Evolutionary conservation across 108 stramenopile species (phyloP).

Genomic region (Cyclotella cryptica): DNA sequence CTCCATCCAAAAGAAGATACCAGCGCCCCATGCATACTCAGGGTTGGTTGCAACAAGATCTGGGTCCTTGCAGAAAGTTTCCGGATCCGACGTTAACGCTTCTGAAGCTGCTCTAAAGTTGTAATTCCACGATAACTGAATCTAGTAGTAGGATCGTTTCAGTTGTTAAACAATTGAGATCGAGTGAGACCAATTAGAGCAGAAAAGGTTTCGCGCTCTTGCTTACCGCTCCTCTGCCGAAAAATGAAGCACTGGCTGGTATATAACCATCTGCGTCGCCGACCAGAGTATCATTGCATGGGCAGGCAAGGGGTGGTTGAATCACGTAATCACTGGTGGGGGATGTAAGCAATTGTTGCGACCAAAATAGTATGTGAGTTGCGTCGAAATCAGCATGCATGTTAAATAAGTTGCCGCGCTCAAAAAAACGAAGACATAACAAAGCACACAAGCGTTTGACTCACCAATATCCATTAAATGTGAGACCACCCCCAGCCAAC

Average conservation of each 20-base stretch:
- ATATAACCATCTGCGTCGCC: slow-evolving; percentile 45
- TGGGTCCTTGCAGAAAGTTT: slow-evolving; percentile 51
- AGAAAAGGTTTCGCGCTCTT: background rate
- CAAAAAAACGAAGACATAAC: background rate
- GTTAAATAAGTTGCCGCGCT: background rate
- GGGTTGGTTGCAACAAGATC: slow-evolving; percentile 50
- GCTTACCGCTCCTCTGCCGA: slow-evolving; percentile 52
- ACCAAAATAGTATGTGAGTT: too few relatives aligned
- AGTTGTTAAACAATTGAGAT: background rate
- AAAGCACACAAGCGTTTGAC: background rate
- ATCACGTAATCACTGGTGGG: slow-evolving; percentile 5
- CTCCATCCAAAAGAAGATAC: slow-evolving; percentile 58
- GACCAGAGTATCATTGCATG: slow-evolving; percentile 33
- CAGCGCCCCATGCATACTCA: slow-evolving; percentile 53
- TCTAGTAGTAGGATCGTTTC: background rate
- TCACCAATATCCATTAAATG: slow-evolving; percentile 50
- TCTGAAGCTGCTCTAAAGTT: slow-evolving; percentile 49
- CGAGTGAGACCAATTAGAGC: background rate
- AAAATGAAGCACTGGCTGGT: slow-evolving; percentile 44
- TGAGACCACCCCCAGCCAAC: slow-evolving; percentile 48
- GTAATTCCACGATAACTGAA: slow-evolving; percentile 55
- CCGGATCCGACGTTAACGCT: slow-evolving; percentile 47
- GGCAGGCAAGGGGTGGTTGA: slow-evolving; percentile 45
- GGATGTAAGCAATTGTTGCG: too few relatives aligned
- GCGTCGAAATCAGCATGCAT: too few relatives aligned